Evolutionary conservation across 371 early-diverging fungal genomes (phyloP), one percentile per base, ranked within the genome.

Genomic region (Mortierella sp.): DNA sequence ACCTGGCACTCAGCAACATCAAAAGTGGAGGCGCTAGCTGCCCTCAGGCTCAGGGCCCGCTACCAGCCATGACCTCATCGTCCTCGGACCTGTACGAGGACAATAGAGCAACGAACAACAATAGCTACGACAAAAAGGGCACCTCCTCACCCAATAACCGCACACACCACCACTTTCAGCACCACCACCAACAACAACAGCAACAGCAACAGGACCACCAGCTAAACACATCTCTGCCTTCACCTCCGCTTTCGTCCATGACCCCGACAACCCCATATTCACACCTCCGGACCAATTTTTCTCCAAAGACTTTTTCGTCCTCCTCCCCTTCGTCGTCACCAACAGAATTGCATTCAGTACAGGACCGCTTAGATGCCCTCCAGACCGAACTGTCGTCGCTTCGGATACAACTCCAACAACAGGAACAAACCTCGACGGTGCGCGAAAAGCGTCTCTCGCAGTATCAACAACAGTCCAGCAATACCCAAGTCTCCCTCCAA

Each of bases 391-490:
- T 80, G 10, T 80, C 84, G 38, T 45, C 60, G 16, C 28, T 80
- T 34, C 74, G 80, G 57, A 80, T 34, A 34, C 80, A 75, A 26
- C 73, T 80, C 8, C 68, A 71, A 24, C 80, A 60, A 1, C 58
- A 77, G 2, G 84, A 84, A 26, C 77, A 74, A 1, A 70, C 78
- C n/a, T 80, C 81, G 3, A 68, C 70, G 4, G 50, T 80, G 0
- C 71, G 70, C 11, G 84, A 84, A 47, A 80, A 78, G 34, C 78
- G 81, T 34, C 73, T 84, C 24, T 84, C 84, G 5, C 50, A 80
- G 8, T 74, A 70, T 34, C 80, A 80, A n/a, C 80, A 77, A 38
- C 75, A 71, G n/a, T 77, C 78, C 24, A 71, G 77, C 26, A 80
- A 73, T 44, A 70, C 80, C 3, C 78, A 80, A 21, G 76, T 75